Base-by-base conservation (phyloP, 106 monocot genomes). In the Dioscorea alata region DNA sequence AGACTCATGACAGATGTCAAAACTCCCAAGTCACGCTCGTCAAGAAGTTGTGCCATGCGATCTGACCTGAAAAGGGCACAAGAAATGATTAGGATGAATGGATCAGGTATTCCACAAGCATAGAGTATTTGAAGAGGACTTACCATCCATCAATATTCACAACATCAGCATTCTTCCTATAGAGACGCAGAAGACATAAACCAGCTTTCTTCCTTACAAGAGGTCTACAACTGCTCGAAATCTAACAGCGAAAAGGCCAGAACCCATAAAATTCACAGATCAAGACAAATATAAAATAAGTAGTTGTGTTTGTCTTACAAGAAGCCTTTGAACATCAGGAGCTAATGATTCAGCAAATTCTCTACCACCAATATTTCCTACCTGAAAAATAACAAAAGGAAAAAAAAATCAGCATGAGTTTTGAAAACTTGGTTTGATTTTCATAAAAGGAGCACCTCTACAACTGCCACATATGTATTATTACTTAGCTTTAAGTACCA, bases 201-300 rank as follows among this genome's bases (percentile, higher is more conserved):
- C 90, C 97, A 73, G 97, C 97, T 67, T 99, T 99, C 76, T 99
- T 99, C 67, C 97, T 82, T 57, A 99, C 97, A 63, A 99, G 82
- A 57, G 97, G 97, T 54, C 97, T 83, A 73, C 89, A 89, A 75
- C 97, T 99, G 69, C 89, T 99, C 54, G 92, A 92, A 63, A 93
- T 83, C 97, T 99, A 66, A 73, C 21, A 58, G 42, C 5, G 75
- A 60, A 71, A 60, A 67, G 50, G 48, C 60, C 25, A 64, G 59
- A 52, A 25, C 24, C 48, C 16, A 53, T 69, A 67, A 24, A 49
- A 31, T 21, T 59, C 48, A 50, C 25, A 69, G 2, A 70, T 58
- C 28, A 66, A 20, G 35, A 60, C 23, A 65, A 23, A 21, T 18
- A 49, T 14, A 32, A 60, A 18, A 23, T 32, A 24, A 66, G 19